Evolutionary conservation across 192 early-diverging fungal species (phyloP), one percentile per base, ranked within the genome.

Genomic region (Mortierella hygrophila): DNA sequence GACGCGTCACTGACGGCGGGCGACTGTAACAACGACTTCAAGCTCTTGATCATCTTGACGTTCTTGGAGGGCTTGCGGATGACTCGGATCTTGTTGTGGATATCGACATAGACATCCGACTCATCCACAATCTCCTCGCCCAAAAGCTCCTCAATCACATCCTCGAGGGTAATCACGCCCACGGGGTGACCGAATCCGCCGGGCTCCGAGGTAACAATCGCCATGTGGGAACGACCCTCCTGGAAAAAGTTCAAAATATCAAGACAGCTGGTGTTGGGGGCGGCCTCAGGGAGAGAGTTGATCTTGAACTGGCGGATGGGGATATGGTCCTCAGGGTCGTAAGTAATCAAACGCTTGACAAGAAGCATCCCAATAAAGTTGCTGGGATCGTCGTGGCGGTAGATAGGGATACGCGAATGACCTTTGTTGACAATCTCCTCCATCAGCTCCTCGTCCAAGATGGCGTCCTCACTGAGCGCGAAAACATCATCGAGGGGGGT

Each of bases 161-260:
- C 95, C 78, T 96, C 95, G 52, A 96, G 88, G 3, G 95, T 96
- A 52, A 96, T 93, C 32, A 95, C 92, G 42, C 95, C 95, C 15
- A 95, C 88, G 4, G 93, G 93, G 41, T 88, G 90, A 5, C 89
- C 83, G 10, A 91, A 82, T 82, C 91, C 77, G 32, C 92, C 88
- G 75, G 90, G 91, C 78, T 91, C 80, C 35, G 82, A 82, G 5
- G 81, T 82, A 13, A 95, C 93, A 55, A 94, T 89, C 7, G 95
- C 95, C 94, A 96, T 93, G 73, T 96, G 95, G 70, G 94, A 94
- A 75, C 94, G 91, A 29, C 95, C 95, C 78, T 95, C 94, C 76
- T 96, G 95, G 88, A 96, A 96, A 68, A 94, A 94, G 83, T 96
- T 96, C 68, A 96, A 88, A 46, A 96, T 95, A 63, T 96, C 95